Base-by-base conservation (phyloP, 1,139 yeast genomes). In the Suhomyces coccinellae region DNA sequence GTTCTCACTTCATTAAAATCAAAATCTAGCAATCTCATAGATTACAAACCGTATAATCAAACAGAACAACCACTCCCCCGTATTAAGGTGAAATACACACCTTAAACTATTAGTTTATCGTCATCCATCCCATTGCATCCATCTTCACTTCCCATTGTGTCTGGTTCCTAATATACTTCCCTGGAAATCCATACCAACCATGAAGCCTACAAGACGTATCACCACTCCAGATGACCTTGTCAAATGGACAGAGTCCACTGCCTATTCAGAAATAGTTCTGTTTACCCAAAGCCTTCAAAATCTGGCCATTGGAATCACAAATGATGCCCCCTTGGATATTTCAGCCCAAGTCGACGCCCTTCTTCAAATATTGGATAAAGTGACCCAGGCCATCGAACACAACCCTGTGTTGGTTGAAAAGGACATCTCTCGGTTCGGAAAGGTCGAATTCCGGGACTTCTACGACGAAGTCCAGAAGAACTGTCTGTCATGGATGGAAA, bases 341-440 rank as follows among this genome's bases (percentile, higher is more conserved):
- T 40, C 52, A 5, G 22, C 24, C 5, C 43, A 66, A 0, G 66
- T 77, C 0, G 50, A 55, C 3, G 48, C 65, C 0, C 48, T 85
- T 3, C 46, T 75, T 13, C 50, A 51, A 0, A 49, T 83, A 0
- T 61, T 91, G 13, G 72, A 73, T 5, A 55, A 66, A 2, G 75
- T 90, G 0, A 66, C 69, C 3, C 48, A 36, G 0, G 60, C 80
- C 0, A 75, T 86, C 0, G 72, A 72, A 3, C 53, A 58, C 1
- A 80, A 86, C 57, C 97, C 97, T 0, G 91, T 95, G 0, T 61
- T 67, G 4, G 66, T 77, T 16, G 93, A 85, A 48, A 78, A 80
- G 45, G 74, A 72, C n/a, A 66, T 78, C 1, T 86, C 97, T 8
- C 72, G 99, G 50, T 93, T 93, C 62, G 99, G 99, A 2, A 95